phyloP scores from a whole-genome alignment of 305 asterid species.

The Fraxinus ornus region DNA sequence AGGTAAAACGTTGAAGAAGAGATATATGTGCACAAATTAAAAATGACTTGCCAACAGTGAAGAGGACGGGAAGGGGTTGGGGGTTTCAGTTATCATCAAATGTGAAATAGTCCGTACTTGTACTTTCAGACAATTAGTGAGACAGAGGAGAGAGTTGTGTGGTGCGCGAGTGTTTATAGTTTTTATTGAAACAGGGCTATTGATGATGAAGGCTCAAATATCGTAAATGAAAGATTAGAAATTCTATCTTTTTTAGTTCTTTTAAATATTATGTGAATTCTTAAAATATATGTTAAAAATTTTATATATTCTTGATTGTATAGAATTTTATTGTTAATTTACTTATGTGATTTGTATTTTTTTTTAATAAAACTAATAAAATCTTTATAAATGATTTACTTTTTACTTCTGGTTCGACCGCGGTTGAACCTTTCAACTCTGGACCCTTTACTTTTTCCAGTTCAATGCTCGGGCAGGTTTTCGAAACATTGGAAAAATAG shows the following conservation, averaged over 20 bases:
- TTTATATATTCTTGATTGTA: background rate
- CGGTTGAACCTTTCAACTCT: background rate
- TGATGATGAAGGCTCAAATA: background rate
- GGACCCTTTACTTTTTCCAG: background rate
- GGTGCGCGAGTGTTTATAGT: background rate
- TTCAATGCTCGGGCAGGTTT: background rate
- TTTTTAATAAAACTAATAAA: background rate
- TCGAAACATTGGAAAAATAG: background rate
- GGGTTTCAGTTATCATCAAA: background rate
- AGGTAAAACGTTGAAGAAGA: background rate
- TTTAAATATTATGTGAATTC: background rate
- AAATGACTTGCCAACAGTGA: background rate
- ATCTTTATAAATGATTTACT: background rate
- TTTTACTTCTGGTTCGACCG: background rate
- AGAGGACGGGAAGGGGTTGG: background rate
- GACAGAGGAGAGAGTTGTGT: background rate
- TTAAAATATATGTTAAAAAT: background rate
- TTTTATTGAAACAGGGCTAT: background rate
- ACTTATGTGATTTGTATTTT: background rate
- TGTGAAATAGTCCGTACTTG: background rate
- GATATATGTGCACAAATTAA: background rate
- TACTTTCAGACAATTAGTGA: background rate
- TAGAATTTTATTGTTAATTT: background rate
- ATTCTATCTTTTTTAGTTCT: background rate
- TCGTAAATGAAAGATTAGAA: background rate